phyloP scores from a whole-genome alignment of 2,329 filamentous ascomycete genomes.

The Beauveria varroae region DNA sequence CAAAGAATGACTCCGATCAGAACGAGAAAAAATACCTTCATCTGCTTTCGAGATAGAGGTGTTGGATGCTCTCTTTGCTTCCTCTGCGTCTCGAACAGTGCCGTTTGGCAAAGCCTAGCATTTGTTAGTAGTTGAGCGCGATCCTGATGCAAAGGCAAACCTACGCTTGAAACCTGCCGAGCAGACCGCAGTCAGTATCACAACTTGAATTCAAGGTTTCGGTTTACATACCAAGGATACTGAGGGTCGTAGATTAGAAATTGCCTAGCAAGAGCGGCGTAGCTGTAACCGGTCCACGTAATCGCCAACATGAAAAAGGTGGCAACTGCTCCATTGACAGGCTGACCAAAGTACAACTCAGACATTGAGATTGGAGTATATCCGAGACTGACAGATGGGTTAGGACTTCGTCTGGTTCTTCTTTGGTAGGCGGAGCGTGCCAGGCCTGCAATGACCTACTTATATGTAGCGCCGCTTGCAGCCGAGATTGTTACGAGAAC shows the following conservation, averaged over 20 bases:
- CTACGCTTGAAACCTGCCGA: conserved; percentile 30
- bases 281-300: conserved; percentile 51
- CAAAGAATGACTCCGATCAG: conserved; percentile 47
- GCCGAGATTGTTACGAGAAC: conserved; percentile 48
- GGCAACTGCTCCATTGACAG: conserved; percentile 43
- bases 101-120: conserved; percentile 40
- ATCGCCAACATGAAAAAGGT: conserved; percentile 54
- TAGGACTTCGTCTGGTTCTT: too few relatives aligned
- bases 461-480: conserved; percentile 44
- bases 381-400: conserved; percentile 21
- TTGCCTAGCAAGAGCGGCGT: conserved; percentile 49
- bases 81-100: conserved; percentile 50
- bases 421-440: too few relatives aligned
- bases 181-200: not conserved
- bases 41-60: conserved; percentile 42
- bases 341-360: conserved; percentile 48
- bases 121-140: not conserved
- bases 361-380: conserved; percentile 46
- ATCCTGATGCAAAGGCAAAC: conserved; percentile 1
- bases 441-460: conserved; percentile 17
- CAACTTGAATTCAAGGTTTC: not conserved
- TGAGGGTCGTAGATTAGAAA: conserved; percentile 51
- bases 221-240: conserved; percentile 23
- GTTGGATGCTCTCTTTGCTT: conserved; percentile 44
- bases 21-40: conserved; percentile 47